Evolutionary conservation across 306 rosid genomes (phyloP).

Genomic region (Crataegus laevigata): DNA sequence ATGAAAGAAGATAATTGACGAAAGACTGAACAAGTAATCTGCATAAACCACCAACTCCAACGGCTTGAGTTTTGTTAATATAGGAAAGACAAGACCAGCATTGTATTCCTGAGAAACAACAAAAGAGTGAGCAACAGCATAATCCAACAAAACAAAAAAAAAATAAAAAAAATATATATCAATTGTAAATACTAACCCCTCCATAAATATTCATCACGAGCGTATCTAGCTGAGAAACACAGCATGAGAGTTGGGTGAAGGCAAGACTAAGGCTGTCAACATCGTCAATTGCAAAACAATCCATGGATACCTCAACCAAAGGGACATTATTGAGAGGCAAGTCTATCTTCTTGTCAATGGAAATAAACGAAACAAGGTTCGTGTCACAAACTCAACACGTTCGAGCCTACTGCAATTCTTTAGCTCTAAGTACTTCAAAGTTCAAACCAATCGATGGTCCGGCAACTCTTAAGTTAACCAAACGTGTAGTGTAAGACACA

Average conservation of each 20-base stretch:
- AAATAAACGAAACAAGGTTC: neutral
- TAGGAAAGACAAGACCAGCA: neutral
- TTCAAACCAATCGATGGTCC: neutral
- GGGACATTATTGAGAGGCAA: neutral
- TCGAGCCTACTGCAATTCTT: neutral
- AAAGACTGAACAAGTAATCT: too few species aligned
- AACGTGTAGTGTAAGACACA: accelerated
- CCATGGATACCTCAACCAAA: neutral
- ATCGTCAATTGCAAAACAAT: too few species aligned
- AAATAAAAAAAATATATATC: neutral
- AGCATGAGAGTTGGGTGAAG: neutral
- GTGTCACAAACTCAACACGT: neutral
- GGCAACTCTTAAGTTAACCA: neutral
- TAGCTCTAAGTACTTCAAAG: neutral
- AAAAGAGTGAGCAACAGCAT: neutral
- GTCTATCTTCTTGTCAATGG: neutral
- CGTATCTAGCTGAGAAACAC: neutral
- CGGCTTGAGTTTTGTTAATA: neutral
- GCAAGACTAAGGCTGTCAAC: neutral
- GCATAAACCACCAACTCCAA: neutral
- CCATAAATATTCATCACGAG: neutral
- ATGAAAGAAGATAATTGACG: too few species aligned
- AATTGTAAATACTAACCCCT: neutral
- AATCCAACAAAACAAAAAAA: neutral
- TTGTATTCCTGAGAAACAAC: neutral